Evolutionary conservation across 2,329 filamentous ascomycete genomes (phyloP).

Genomic region (Phialocephala sp.): DNA sequence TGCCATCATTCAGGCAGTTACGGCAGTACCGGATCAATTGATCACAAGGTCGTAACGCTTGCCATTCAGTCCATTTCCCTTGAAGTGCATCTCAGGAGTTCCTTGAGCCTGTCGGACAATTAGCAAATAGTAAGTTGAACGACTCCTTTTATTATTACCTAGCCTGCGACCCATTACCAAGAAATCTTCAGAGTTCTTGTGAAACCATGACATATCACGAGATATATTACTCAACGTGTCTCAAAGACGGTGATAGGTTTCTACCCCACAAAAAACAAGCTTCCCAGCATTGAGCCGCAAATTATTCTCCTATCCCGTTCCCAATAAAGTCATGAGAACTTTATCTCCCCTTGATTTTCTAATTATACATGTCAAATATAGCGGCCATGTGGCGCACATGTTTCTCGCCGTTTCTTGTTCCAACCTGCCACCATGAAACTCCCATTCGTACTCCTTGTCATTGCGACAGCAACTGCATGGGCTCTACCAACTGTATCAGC

Average conservation of each 20-base stretch:
- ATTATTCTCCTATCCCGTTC: conserved; percentile 5
- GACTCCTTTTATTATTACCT: not conserved
- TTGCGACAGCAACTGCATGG: not conserved
- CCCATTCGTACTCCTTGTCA: not conserved
- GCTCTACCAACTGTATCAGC: not conserved
- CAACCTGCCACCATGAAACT: not conserved
- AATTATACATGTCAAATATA: not conserved
- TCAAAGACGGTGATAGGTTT: not conserved
- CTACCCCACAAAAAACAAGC: conserved; percentile 9
- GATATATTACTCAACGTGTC: not conserved
- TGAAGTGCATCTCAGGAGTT: not conserved
- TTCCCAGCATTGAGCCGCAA: conserved; percentile 6
- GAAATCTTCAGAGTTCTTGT: not conserved
- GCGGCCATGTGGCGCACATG: not conserved
- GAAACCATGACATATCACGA: not conserved
- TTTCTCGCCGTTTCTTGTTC: not conserved
- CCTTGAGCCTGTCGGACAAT: not conserved
- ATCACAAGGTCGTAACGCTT: conserved; percentile 5
- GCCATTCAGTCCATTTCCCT: not conserved
- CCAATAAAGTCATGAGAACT: not conserved
- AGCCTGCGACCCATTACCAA: not conserved
- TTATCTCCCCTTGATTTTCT: not conserved
- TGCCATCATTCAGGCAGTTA: not conserved
- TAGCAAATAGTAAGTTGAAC: not conserved
- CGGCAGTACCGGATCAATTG: not conserved